Evolutionary conservation across 2,329 filamentous ascomycete species (phyloP), one percentile per base, ranked within the genome.

Genomic region (Venturia nashicola): DNA sequence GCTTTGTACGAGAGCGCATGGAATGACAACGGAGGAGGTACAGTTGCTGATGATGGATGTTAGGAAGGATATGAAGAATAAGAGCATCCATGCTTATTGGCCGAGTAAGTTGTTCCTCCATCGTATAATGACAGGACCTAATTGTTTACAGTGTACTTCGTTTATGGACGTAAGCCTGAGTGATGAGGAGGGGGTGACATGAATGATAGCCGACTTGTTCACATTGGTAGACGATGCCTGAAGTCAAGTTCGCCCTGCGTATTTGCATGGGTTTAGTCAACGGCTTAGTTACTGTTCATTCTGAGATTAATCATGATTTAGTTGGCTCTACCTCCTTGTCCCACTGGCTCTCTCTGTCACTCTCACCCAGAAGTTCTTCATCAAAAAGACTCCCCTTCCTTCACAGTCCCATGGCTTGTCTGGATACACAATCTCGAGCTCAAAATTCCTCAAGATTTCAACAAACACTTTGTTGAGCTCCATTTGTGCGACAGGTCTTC

Each of bases 381-480:
- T 34, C 51, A 63, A 32, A 23, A 63, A 63, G 9, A 63, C 23
- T 16, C 61, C 51, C 27, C 39, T 57, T 12, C 34, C 55, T 36
- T 57, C 51, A 44, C 32, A 59, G 27, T 61, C 54, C 64, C 61
- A 66, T 18, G 66, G 65, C 32, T 65, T 62, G 18, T 27, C 51
- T 7, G 65, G 65, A 59, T 66, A 34, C 32, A 54, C 34, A 40
- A 67, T 48, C n/a, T 32, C 27, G 23, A 64, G 23, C n/a, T 65
- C 59, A 46, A 66, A 67, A 18, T 61, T 48, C 14, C 65, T 64
- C 43, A 66, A 46, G 59, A 77, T 76, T 72, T 81, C 78, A 23
- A 78, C 75, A 40, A 76, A 71, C 2, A 74, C 67, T 67, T 76
- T 76, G 63, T 75, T 70, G n/a, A 76, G 68, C 68, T 76, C 74